Conservation (phyloP, 805 yeast genomes). For the Wickerhamomyces bisporus region DNA sequence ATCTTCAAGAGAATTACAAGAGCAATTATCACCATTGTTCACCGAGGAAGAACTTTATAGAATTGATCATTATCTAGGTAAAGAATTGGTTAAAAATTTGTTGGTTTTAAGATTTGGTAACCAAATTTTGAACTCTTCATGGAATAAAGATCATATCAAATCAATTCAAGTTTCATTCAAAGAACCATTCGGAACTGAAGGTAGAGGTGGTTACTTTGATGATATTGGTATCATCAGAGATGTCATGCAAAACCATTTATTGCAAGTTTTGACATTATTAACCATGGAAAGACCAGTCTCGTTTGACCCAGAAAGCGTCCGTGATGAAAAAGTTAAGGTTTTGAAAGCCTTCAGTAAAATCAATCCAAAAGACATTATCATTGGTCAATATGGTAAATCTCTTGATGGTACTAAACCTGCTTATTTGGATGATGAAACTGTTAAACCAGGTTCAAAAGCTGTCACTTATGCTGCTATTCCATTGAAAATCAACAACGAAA, state of each 20-base stretch:
- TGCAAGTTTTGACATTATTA: constrained; percentile 85
- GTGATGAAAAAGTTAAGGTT: constrained; percentile 95
- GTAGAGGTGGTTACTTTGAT: constrained; percentile 98
- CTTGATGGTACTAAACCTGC: constrained; percentile 88
- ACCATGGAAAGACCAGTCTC: constrained; percentile 95
- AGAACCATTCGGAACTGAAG: constrained; percentile 98
- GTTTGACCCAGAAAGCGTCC: constrained; percentile 86
- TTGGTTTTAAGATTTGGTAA: constrained; percentile 88
- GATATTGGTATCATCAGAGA: constrained; percentile 93
- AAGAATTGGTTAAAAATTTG: constrained; percentile 95
- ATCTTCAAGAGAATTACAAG: constrained; percentile 72
- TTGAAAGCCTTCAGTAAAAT: constrained; percentile 75
- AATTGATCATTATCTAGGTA: constrained; percentile 96
- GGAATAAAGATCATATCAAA: constrained; percentile 77
- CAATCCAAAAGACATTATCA: constrained; percentile 56
- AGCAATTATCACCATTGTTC: constrained; percentile 77
- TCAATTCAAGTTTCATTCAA: constrained; percentile 88
- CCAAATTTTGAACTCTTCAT: constrained; percentile 77
- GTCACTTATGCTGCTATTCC: constrained; percentile 89
- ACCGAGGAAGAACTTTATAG: constrained; percentile 88
- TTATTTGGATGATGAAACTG: constrained; percentile 89
- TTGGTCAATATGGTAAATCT: constrained; percentile 86
- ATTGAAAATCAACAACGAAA: constrained; percentile 77
- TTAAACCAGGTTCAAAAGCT: constrained; percentile 73
- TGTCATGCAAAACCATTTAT: constrained; percentile 95